Conservation (phyloP, 306 rosid species). For the Astragalus glycyphyllos region DNA sequence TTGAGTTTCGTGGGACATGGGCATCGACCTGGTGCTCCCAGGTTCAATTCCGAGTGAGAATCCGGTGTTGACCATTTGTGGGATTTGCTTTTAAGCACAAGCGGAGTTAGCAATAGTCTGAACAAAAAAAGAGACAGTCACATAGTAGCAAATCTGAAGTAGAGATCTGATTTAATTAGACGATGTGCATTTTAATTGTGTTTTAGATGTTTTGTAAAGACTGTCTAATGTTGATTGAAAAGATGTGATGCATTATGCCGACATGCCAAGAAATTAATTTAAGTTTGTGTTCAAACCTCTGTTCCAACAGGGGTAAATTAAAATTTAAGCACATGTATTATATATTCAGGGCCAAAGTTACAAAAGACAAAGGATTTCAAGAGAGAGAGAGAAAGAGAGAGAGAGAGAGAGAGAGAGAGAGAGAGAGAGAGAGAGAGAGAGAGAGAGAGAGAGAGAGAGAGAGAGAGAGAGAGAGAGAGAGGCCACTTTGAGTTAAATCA, state of each 20-base stretch:
- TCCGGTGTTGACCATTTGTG: too few relatives aligned
- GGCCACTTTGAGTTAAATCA: constrained; percentile 11
- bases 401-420: neutral
- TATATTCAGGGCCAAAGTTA: constrained; percentile 26
- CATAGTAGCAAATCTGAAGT: too few relatives aligned
- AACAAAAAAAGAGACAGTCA: too few relatives aligned
- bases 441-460: constrained; percentile 1
- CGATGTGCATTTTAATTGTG: too few relatives aligned
- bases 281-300: constrained; percentile 35
- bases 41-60: too few relatives aligned
- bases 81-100: too few relatives aligned
- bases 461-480: constrained; percentile 1
- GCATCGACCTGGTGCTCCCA: too few relatives aligned
- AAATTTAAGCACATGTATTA: constrained; percentile 40
- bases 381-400: constrained; percentile 4
- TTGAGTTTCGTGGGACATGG: too few relatives aligned
- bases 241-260: neutral
- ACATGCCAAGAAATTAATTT: constrained; percentile 42
- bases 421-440: constrained; percentile 1
- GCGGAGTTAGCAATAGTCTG: too few relatives aligned
- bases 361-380: constrained; percentile 35
- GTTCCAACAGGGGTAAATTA: neutral
- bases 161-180: too few relatives aligned
- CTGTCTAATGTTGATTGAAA: too few relatives aligned
- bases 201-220: too few relatives aligned